phyloP scores from a whole-genome alignment of 2,329 filamentous ascomycete genomes.

The Botrytis squamosa region DNA sequence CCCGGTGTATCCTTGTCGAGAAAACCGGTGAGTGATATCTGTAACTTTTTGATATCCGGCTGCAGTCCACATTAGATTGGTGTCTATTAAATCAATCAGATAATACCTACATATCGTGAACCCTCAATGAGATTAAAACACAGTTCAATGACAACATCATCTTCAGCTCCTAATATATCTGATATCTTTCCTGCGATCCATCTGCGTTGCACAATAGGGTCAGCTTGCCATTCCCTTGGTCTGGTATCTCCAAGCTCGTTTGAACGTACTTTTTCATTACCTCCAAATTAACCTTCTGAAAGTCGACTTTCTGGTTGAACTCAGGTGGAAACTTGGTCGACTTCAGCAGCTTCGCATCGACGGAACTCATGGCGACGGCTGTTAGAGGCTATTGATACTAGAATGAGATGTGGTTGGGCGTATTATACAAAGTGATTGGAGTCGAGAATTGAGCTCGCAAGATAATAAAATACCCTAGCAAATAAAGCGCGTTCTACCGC shows the following conservation, averaged over 20 bases:
- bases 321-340: conserved; percentile 91
- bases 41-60: conserved; percentile 94
- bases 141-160: conserved; percentile 93
- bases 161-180: conserved; percentile 85
- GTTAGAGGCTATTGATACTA: not conserved
- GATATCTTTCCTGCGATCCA: conserved; percentile 92
- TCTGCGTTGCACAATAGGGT: conserved; percentile 48
- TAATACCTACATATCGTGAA: conserved; percentile 65
- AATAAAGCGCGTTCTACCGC: conserved; percentile 2
- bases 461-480: not conserved
- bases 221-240: conserved; percentile 23
- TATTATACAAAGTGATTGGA: not conserved
- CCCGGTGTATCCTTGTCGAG: conserved; percentile 84
- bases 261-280: conserved; percentile 88
- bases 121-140: conserved; percentile 70
- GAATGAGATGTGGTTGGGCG: not conserved
- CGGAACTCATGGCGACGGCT: conserved; percentile 63
- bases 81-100: conserved; percentile 18
- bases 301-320: conserved; percentile 95
- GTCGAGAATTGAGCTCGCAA: not conserved
- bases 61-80: conserved; percentile 44
- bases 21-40: conserved; percentile 93
- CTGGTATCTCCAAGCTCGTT: conserved; percentile 23
- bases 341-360: conserved; percentile 85
- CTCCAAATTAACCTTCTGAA: conserved; percentile 93